These are phyloP conservation scores for Gynostemma pentaphyllum DNA, from an alignment of 306 rosid species.

Conservation along the genomic window DNA sequence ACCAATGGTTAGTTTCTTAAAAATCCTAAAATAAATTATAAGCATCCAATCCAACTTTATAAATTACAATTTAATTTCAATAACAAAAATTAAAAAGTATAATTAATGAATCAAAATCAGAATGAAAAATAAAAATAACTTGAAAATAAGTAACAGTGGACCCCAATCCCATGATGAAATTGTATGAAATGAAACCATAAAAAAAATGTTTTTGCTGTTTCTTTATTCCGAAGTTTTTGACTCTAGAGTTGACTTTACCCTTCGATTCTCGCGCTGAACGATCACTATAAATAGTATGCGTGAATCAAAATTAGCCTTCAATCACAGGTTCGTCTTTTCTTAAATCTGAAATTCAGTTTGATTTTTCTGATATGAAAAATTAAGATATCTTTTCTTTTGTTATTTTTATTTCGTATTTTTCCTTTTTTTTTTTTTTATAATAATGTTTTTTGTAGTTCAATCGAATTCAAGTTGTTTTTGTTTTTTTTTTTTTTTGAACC, in stretches of 20 bases:
- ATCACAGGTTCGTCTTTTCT: conserved; percentile 5
- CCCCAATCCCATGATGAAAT: background rate
- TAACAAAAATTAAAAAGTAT: too few species aligned
- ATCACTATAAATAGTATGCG: background rate
- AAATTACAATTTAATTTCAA: too few species aligned
- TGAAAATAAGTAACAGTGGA: too few species aligned
- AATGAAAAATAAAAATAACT: background rate
- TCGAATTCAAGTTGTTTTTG: background rate
- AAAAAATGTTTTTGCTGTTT: too few species aligned
- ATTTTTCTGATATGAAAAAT: background rate
- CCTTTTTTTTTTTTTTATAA: background rate
- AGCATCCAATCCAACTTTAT: too few species aligned
- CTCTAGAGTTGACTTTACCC: background rate
- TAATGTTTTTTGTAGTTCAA: background rate
- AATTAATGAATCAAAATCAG: background rate
- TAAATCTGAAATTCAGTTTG: conserved; percentile 1
- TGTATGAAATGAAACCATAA: background rate
- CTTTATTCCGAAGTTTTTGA: too few species aligned
- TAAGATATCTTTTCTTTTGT: too few species aligned
- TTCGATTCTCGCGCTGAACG: background rate
- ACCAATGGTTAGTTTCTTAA: too few species aligned
- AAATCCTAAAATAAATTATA: too few species aligned
- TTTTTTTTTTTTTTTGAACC: too few species aligned
- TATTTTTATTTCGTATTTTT: too few species aligned
- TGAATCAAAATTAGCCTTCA: background rate